phyloP scores from a whole-genome alignment of 2,329 filamentous ascomycete species.

The Epichloe gansuensis region DNA sequence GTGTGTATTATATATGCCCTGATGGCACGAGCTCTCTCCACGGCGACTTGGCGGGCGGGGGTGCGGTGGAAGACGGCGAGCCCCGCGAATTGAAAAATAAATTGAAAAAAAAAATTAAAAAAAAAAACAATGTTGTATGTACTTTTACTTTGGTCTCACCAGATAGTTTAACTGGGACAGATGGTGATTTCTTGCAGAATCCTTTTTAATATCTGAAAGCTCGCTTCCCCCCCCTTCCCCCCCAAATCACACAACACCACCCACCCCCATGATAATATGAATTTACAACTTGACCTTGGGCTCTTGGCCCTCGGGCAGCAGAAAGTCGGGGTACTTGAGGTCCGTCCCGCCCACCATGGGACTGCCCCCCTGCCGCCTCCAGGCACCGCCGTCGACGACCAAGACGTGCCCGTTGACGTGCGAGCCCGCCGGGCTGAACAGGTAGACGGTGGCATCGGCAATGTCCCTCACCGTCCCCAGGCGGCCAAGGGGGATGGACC shows the following conservation, averaged over 20 bases:
- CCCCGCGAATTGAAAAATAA: background rate
- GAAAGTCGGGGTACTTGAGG: constrained; percentile 41
- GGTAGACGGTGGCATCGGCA: constrained; percentile 78
- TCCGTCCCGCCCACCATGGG: constrained; percentile 31
- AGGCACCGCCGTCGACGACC: constrained; percentile 55
- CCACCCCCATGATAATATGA: background rate
- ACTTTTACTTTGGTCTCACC: background rate
- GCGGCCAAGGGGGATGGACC: constrained; percentile 57
- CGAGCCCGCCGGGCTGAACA: constrained; percentile 76
- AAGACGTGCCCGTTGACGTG: constrained; percentile 76
- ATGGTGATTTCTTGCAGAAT: too few relatives aligned
- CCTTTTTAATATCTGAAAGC: too few relatives aligned
- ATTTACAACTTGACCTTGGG: constrained; percentile 29
- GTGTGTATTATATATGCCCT: too few relatives aligned
- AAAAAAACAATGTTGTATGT: too few relatives aligned
- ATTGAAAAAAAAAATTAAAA: too few relatives aligned
- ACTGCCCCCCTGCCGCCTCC: constrained; percentile 36
- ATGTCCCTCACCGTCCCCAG: constrained; percentile 77
- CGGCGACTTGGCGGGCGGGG: background rate
- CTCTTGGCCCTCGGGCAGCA: constrained; percentile 18
- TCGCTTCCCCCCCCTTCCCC: too few relatives aligned
- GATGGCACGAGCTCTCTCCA: background rate
- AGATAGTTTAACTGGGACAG: too few relatives aligned
- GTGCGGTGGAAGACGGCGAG: background rate
- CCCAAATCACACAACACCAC: too few relatives aligned